Evolutionary conservation across 228 moss, liverwort and hornwort genomes (phyloP).

Genomic region (Sphagnum fallax): DNA sequence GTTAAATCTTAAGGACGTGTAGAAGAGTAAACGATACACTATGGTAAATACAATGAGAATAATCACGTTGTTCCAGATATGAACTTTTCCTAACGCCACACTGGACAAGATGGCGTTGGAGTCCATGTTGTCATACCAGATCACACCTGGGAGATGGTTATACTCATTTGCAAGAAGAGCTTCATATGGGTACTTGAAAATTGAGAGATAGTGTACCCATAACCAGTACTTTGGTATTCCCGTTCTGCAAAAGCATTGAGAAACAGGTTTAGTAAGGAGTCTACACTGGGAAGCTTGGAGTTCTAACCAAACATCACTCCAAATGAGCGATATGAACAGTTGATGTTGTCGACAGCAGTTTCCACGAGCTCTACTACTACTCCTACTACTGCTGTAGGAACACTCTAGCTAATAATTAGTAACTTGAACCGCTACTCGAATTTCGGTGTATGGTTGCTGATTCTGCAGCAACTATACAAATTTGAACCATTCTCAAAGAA

Average conservation of each 20-base stretch:
- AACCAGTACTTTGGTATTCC: slow-evolving; percentile 27
- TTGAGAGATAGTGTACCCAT: slow-evolving; percentile 23
- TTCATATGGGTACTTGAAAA: slow-evolving; percentile 27
- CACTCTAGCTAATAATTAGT: too few relatives aligned
- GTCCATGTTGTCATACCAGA: slow-evolving; percentile 17
- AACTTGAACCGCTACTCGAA: too few relatives aligned
- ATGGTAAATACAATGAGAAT: slow-evolving; percentile 11
- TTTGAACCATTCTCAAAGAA: too few relatives aligned
- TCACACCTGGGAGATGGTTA: slow-evolving; percentile 3
- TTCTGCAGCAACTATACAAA: too few relatives aligned
- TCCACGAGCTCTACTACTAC: too few relatives aligned
- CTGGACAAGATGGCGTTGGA: slow-evolving; percentile 9
- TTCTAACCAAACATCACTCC: too few relatives aligned
- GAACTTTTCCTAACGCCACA: slow-evolving; percentile 10
- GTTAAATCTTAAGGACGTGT: slow-evolving; percentile 27
- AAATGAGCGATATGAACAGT: too few relatives aligned
- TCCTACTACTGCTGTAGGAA: too few relatives aligned
- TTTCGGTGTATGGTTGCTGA: too few relatives aligned
- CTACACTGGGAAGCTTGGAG: too few relatives aligned
- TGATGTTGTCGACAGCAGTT: too few relatives aligned
- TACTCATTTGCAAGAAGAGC: slow-evolving; percentile 14
- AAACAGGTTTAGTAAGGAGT: too few relatives aligned
- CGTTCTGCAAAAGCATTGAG: slow-evolving; percentile 4
- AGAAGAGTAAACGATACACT: slow-evolving; percentile 40
- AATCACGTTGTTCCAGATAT: slow-evolving; percentile 6